Evolutionary conservation across 768 basidiomycete species (phyloP).

Genomic region (Leucosporidium creatinivorum): DNA sequence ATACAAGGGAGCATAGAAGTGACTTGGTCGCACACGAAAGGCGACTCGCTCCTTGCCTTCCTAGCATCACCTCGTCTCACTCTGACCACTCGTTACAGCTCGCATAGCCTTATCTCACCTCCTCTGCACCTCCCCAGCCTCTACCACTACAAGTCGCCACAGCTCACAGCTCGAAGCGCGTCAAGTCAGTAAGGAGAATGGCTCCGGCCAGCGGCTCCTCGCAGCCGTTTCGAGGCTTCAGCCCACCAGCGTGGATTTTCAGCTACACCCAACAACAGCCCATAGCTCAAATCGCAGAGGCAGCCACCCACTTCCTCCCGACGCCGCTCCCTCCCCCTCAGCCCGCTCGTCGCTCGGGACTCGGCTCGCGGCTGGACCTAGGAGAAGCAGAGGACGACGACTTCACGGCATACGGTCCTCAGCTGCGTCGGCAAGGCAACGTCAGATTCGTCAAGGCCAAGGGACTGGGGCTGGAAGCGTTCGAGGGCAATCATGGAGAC

Average conservation of each 20-base stretch:
- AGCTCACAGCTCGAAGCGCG: too few species aligned
- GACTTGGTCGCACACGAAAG: too few species aligned
- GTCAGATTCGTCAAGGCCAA: conserved; percentile 50
- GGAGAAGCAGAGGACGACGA: background rate
- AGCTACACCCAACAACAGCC: background rate
- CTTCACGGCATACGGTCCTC: background rate
- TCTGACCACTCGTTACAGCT: too few species aligned
- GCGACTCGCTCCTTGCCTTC: too few species aligned
- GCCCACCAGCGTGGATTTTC: background rate
- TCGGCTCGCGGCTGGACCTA: background rate
- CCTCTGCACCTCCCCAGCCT: too few species aligned
- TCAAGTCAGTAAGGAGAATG: too few species aligned
- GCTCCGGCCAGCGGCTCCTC: background rate
- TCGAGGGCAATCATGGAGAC: background rate
- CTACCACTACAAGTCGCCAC: too few species aligned
- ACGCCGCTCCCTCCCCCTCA: background rate
- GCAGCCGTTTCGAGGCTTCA: background rate
- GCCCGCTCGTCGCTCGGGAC: background rate
- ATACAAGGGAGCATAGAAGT: too few species aligned
- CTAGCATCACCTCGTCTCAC: too few species aligned
- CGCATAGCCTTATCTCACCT: too few species aligned
- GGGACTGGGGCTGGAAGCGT: background rate
- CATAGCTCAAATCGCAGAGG: background rate
- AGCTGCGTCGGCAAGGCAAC: background rate
- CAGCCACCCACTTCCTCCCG: background rate